A percentile compares a stretch with the other conserved stretches of the same genome.
phyloP scores from a whole-genome alignment of 2,329 filamentous ascomycete genomes.

The Cladophialophora bantiana region DNA sequence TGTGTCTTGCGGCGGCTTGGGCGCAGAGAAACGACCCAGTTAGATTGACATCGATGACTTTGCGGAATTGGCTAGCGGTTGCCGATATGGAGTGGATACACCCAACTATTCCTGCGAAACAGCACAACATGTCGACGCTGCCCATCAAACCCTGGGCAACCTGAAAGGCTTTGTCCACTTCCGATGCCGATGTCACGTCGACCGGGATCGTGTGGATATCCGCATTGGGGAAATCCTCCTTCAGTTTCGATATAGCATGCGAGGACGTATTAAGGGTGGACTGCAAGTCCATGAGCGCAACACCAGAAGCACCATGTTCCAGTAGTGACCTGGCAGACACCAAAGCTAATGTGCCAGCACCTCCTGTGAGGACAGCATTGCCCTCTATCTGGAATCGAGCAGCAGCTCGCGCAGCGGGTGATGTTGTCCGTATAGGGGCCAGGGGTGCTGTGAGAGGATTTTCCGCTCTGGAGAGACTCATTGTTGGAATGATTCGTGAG shows the following conservation, averaged over 20 bases:
- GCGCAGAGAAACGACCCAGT: conserved; percentile 74
- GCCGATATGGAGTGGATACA: conserved; percentile 68
- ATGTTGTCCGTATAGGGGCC: conserved; percentile 37
- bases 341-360: conserved; percentile 69
- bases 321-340: conserved; percentile 67
- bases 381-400: conserved; percentile 45
- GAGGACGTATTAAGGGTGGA: conserved; percentile 46
- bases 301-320: conserved; percentile 68
- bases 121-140: conserved; percentile 58
- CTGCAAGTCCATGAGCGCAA: conserved; percentile 68
- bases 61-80: conserved; percentile 65
- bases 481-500: conserved; percentile 38
- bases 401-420: conserved; percentile 41
- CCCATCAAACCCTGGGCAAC: conserved; percentile 46
- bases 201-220: conserved; percentile 61
- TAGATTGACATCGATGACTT: conserved; percentile 73
- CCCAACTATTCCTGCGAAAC: conserved; percentile 73
- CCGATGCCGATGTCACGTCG: conserved; percentile 63
- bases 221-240: conserved; percentile 61
- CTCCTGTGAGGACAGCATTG: conserved; percentile 63
- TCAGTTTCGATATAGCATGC: conserved; percentile 57
- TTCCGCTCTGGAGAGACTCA: conserved; percentile 38
- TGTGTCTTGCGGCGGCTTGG: conserved; percentile 64
- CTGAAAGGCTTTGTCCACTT: conserved; percentile 54
- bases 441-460: conserved; percentile 44